Conservation (phyloP, 75 land plant genomes). For the Isoetes taiwanensis region DNA sequence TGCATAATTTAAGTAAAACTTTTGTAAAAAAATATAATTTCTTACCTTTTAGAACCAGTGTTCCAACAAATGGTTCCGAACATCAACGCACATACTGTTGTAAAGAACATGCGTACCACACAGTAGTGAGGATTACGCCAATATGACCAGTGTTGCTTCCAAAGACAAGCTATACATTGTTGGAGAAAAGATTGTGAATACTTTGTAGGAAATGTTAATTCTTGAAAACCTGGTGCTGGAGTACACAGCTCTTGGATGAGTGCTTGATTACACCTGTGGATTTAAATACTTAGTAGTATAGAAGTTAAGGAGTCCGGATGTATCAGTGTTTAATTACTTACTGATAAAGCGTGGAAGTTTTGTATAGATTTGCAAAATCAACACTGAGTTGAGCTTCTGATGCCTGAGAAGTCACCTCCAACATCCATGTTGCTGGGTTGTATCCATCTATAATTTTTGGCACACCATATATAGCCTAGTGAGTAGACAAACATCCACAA, state of each 20-base stretch:
- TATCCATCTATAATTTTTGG: neutral
- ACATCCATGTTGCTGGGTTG: constrained; percentile 3
- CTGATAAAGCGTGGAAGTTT: neutral
- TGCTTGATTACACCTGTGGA: neutral
- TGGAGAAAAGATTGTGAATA: neutral
- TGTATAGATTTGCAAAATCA: neutral
- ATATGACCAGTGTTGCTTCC: constrained; percentile 1
- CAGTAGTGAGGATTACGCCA: neutral
- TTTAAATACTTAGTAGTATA: no score
- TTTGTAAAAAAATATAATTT: no score
- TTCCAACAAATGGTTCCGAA: constrained; percentile 1
- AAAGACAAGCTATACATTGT: neutral
- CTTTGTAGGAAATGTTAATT: neutral
- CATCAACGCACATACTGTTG: neutral
- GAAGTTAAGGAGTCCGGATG: no score
- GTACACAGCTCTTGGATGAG: neutral
- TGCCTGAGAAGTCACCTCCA: neutral
- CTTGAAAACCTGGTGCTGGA: neutral
- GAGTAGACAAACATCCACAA: no score
- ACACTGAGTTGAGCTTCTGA: neutral
- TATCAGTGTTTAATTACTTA: no score
- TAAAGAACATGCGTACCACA: constrained; percentile 3
- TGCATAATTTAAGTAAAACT: no score
- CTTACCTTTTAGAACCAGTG: constrained; percentile 2
- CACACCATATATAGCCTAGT: neutral